phyloP scores from a whole-genome alignment of 371 early-diverging fungal species.

The Circinella minor region DNA sequence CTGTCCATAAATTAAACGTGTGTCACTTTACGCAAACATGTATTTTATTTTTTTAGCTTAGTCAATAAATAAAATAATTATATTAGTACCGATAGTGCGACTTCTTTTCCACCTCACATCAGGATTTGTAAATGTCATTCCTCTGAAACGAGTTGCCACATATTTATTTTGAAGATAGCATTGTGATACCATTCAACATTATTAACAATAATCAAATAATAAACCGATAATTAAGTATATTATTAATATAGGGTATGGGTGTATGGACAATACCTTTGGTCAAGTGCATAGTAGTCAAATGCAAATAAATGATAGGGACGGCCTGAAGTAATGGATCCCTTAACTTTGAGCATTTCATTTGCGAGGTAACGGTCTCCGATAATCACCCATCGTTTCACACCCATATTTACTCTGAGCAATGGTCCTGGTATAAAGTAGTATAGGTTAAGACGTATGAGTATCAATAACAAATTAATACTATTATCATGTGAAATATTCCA shows the following conservation, averaged over 20 bases:
- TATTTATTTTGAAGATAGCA: not conserved
- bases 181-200: not conserved
- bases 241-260: too few species aligned
- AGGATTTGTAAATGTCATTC: conserved; percentile 15
- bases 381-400: conserved; percentile 22
- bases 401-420: conserved; percentile 22
- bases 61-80: too few species aligned
- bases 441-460: not conserved
- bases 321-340: conserved; percentile 17
- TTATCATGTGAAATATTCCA: not conserved
- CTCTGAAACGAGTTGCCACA: conserved; percentile 2
- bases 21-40: not conserved
- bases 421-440: conserved; percentile 2
- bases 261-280: conserved; percentile 6
- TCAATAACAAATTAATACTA: not conserved
- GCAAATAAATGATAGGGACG: conserved; percentile 13
- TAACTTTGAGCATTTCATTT: conserved; percentile 20
- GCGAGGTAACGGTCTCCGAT: conserved; percentile 25
- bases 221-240: too few species aligned
- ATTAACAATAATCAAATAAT: not conserved
- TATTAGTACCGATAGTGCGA: conserved; percentile 12
- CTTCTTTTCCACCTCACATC: conserved; percentile 18
- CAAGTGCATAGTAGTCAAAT: conserved; percentile 18
- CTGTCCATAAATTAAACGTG: not conserved
- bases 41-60: not conserved